Evolutionary conservation across 2,329 filamentous ascomycete genomes (phyloP), one percentile per base, ranked within the genome.

Genomic region (Diatrype stigma): DNA sequence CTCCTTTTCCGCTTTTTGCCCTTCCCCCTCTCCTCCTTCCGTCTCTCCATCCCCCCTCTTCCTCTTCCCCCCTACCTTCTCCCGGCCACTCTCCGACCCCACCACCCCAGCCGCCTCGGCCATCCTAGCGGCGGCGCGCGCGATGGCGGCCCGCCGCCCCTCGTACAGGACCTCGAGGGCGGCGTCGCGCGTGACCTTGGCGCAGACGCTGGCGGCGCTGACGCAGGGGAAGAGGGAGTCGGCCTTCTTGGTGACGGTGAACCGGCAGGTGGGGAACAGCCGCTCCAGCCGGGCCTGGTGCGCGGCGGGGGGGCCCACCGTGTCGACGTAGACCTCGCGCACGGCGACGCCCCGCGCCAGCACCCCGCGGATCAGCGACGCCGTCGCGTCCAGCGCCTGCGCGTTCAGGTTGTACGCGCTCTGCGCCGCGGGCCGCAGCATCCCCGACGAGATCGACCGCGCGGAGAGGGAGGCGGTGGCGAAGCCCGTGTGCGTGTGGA

Each of bases 141-240:
- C 16, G 44, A 21, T 14, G 34, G 26, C 30, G 34, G 65, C 67
- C 2, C 67, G 68, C 53, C 83, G 77, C 5, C 73, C 71, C 51
- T 80, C 75, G 63, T 89, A 93, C 40, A 93, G 78, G 2, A 87
- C 82, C 63, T 96, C 92, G 22, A 97, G 78, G 5, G 91, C 91
- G 2, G 87, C 88, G 71, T 99, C 94, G 57, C 94, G 79, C 12
- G 94, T 97, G 28, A 99, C 94, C 70, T 99, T 99, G 49, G 94
- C 94, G 68, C 89, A 95, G 2, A 99, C 91, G 55, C 89, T 94
- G 6, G 94, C 93, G 30, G 93, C 94, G 61, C 89, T 95, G 49
- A 97, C 94, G 66, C 87, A 93, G 1, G 94, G 91, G 68, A 93
- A 97, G 46, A 97, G 68, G 53, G 87, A 90, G 67, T 99, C 93